Conservation (phyloP, 805 yeast genomes). For the Suhomyces prunicola region DNA sequence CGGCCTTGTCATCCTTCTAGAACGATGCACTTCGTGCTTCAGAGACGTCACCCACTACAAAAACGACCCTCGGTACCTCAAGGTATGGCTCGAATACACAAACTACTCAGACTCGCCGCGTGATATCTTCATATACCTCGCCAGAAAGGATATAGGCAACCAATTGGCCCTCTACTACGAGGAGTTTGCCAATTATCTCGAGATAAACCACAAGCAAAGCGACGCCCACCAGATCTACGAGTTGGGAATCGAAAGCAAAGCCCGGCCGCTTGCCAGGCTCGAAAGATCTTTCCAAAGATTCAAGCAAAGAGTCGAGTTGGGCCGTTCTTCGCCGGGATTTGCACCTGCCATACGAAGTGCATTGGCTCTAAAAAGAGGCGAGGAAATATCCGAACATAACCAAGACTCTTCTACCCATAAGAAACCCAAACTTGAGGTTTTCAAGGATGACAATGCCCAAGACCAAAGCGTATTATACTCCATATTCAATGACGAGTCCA, state of each 20-base stretch:
- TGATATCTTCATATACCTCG: constrained; percentile 68
- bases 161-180: constrained; percentile 72
- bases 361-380: constrained; percentile 38
- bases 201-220: constrained; percentile 40
- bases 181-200: constrained; percentile 66
- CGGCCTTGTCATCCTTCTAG: constrained; percentile 63
- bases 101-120: constrained; percentile 64
- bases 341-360: constrained; percentile 22
- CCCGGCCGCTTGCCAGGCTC: constrained; percentile 56
- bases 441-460: constrained; percentile 26
- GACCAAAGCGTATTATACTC: constrained; percentile 16
- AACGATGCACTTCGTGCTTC: constrained; percentile 68
- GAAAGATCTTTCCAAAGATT: constrained; percentile 42
- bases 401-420: constrained; percentile 11
- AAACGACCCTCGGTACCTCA: constrained; percentile 78
- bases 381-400: constrained; percentile 9
- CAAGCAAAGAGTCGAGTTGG: constrained; percentile 25
- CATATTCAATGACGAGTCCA: constrained; percentile 20
- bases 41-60: constrained; percentile 64
- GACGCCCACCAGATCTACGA: constrained; percentile 62
- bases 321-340: constrained; percentile 12
- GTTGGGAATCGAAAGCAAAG: constrained; percentile 55
- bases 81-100: constrained; percentile 78
- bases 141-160: constrained; percentile 67
- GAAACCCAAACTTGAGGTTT: constrained; percentile 38